Base-by-base conservation (phyloP, 495 filamentous ascomycete genomes). In the Podospora australis region DNA sequence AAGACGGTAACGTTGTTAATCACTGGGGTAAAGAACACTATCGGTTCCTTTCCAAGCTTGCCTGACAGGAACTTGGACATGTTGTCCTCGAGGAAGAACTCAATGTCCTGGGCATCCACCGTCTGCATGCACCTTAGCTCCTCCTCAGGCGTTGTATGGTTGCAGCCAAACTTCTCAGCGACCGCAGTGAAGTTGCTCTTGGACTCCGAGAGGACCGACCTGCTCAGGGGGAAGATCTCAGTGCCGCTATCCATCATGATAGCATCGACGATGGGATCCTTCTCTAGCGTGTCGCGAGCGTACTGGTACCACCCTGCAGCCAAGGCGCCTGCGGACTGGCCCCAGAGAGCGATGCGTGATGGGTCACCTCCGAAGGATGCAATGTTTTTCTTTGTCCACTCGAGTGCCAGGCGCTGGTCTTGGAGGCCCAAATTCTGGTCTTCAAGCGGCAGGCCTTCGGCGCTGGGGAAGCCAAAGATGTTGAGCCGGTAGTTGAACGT, bases 401-500 rank as follows among this genome's bases (percentile, higher is more conserved):
- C 70, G 29, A 80, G 61, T 4, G 80, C 85, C 16, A 80, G 58
- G 1, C 79, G 72, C 52, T 86, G 82, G 56, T 88, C 85, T 28
- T 73, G 68, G 13, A 87, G 68, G 0, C 77, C 86, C 3, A 78
- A 70, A 48, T 88, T 90, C 44, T 67, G 61, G 14, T 44, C 10
- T 20, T 34, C 35, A 0, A 49, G 39, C n/a, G 52, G 44, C 4
- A 69, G 46, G 2, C 61, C 68, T 1, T 51, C 57, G 17, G 62
- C 58, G 24, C 59, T 71, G 19, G 80, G 78, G 39, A 79, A 83
- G 19, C 79, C 76, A 53, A 84, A 81, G 48, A 86, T 76, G 58
- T 82, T 81, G 43, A 83, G 52, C 5, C 82, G 79, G 58, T 85
- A 84, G 62, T 84, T 84, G 60, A 83, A 71, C 4, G 70, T 69